Base-by-base conservation (phyloP, 2,329 filamentous ascomycete genomes). In the Chaetomium strumarium region DNA sequence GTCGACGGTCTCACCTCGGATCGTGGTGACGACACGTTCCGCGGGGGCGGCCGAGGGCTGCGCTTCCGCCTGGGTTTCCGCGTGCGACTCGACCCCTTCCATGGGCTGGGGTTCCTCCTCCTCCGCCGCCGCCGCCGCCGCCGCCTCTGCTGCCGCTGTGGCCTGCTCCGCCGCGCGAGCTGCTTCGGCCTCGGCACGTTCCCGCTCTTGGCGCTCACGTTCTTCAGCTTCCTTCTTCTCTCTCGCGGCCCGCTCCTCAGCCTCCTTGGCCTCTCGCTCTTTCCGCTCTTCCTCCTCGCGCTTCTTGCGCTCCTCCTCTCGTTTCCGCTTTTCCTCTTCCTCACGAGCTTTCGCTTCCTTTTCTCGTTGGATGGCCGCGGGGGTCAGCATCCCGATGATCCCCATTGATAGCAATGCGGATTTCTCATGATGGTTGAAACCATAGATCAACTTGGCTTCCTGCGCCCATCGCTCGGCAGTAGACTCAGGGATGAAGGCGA, bases 371-470 rank as follows among this genome's bases (percentile, higher is more conserved):
- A 96, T 84, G 8, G 92, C 91, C 19, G 88, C 84, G 38, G 93
- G 93, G 2, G 92, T 84, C 56, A 99, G 79, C 38, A 83, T 71
- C 41, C 81, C 84, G 38, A 90, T 74, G 24, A 99, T 79, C 2
- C 82, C 78, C 59, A 81, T 85, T 58, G 85, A 71, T 14, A 95
- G 75, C 49, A 81, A 80, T 55, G 80, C 75, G 2, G 84, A 79
- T 64, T 87, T 87, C 45, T 96, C 90, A 3, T 80, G 66, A 48
- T 85, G 79, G 45, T 72, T 76, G 19, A 75, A 70, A 24, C 88
- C 87, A 68, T 93, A 97, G 0, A 97, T 77, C 67, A 99, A 84
- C 58, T 86, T 84, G 9, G 90, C 85, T 68, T 97, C 95, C 64
- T 96, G 90, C 64, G 88, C 82, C 85, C 95, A 99, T 56, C 93